Base-by-base conservation (phyloP, 2,329 filamentous ascomycete genomes). In the Colletotrichum orbiculare region DNA sequence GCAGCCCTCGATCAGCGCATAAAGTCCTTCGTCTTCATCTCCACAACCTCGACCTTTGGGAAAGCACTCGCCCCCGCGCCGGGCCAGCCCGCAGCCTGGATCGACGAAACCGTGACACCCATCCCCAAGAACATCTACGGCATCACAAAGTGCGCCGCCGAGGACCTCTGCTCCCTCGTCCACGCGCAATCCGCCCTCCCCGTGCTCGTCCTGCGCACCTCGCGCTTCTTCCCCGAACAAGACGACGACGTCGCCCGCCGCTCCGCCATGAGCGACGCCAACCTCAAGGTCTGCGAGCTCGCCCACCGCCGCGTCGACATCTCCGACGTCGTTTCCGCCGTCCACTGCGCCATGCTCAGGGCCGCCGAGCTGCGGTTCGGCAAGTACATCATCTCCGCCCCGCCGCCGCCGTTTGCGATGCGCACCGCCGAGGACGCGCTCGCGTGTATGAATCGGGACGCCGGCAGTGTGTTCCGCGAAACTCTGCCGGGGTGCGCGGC, bases 41-140 rank as follows among this genome's bases (percentile, higher is more conserved):
- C 78, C 67, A 82, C 81, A 1, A 83, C 81, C 1, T 82, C 80
- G n/a, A 69, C 78, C 0, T 82, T 82, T 34, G 81, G 81, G 33
- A 63, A 69, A 0, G 79, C 80, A 0, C 71, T 83, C 8, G 76
- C 75, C 54, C 78, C 80, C 0, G 54, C 63, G 2, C 72, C 72
- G 0, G 78, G 78, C 2, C 54, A 64, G 0, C 78, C 80, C 1
- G 80, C 81, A 0, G 78, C 74, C 1, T 82, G 80, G 80, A 83
- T 83, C 66, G 73, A 78, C 68, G 81, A 83, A 68, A 42, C 65
- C 0, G 77, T 82, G 8, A 71, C 73, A 0, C 78, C 80, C 0
- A 67, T 74, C 17, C 80, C 81, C 2, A 83, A 83, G 64, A 83
- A 83, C 70, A 81, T 83, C 48, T 83, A 83, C 67, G 82, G 82